A percentile compares a stretch with the other conserved stretches of the same genome.
Conservation (phyloP, 257 asterid species). For the Nicotiana undulata region DNA sequence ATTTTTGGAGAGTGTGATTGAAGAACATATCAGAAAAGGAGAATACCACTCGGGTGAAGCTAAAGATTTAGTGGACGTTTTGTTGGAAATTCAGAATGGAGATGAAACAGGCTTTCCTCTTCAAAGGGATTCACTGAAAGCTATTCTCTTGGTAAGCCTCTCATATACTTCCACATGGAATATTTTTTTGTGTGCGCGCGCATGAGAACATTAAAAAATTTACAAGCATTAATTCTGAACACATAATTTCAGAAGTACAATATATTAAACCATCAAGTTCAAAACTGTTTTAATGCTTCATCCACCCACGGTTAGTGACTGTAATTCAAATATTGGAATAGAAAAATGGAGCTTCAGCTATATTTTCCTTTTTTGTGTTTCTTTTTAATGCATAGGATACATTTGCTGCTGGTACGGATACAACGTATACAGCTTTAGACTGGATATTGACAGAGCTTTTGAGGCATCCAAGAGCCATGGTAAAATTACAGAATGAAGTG, state of each 20-base stretch:
- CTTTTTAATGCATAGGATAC: conserved; percentile 25
- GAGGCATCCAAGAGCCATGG: conserved; percentile 3
- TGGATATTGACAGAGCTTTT: conserved; percentile 43
- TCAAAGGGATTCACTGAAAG: conserved; percentile 29
- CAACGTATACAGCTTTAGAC: conserved; percentile 20
- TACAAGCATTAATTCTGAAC: too few relatives aligned
- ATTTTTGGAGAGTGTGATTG: conserved; percentile 23
- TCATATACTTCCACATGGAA: too few relatives aligned
- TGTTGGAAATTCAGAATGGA: conserved; percentile 18
- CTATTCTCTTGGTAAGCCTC: conserved; percentile 24
- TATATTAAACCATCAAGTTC: too few relatives aligned
- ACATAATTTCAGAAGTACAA: too few relatives aligned
- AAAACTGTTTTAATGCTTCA: too few relatives aligned
- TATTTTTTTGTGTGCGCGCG: too few relatives aligned
- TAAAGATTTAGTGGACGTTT: conserved; percentile 18
- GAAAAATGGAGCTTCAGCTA: too few relatives aligned
- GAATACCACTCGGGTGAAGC: not conserved
- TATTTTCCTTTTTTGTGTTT: too few relatives aligned
- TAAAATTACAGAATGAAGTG: conserved; percentile 27
- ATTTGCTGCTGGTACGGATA: conserved; percentile 46
- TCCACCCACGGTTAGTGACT: too few relatives aligned
- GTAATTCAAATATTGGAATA: too few relatives aligned
- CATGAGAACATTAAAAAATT: too few relatives aligned
- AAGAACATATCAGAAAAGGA: conserved; percentile 4
- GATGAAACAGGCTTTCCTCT: conserved; percentile 8